Base-by-base conservation (phyloP, 495 filamentous ascomycete species). In the Talaromyces borbonicus region DNA sequence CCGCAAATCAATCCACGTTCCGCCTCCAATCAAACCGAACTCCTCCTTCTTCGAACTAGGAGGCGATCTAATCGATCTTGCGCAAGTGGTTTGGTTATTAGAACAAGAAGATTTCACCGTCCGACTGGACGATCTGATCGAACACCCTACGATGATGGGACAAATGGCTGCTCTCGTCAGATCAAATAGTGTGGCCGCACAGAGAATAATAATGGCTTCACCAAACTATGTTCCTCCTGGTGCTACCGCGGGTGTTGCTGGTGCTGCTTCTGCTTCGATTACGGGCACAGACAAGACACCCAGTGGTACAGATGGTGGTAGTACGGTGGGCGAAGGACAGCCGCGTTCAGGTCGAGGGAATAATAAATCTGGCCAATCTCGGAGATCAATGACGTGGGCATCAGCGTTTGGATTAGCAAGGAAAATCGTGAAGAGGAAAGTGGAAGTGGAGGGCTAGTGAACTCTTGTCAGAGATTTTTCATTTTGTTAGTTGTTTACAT, bases 21-120 rank as follows among this genome's bases (percentile, higher is more conserved):
- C 75, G 56, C 62, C 66, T 69, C 31, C 60, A 71, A 23, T 48
- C 16, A 48, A 48, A 32, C 35, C 35, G 23, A 62, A 69, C 22
- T 69, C 70, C 0, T 70, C 68, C 0, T 76, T 78, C 59, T 78
- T 75, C 52, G 61, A 69, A 2, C 62, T 73, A 1, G 74, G 74
- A 8, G 74, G 74, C 11, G 74, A 78, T 47, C 61, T 76, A 30
- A 66, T 75, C 56, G 68, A 62, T 18, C 61, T 78, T 40, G 74
- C 70, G 1, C 68, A 71, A 40, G 54, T 76, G 11, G 59, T 61
- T 14, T 66, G 63, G 54, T 56, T 74, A 3, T 56, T 78, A 0
- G 66, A 72, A 32, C 62, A 73, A 45, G 69, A 75, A 43, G 69
- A 69, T n/a, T 60, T 72, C 36, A 60, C 63, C 31, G 58, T 75